phyloP scores from a whole-genome alignment of 108 stramenopile genomes.

The Pseudonitzschia multistriata region DNA sequence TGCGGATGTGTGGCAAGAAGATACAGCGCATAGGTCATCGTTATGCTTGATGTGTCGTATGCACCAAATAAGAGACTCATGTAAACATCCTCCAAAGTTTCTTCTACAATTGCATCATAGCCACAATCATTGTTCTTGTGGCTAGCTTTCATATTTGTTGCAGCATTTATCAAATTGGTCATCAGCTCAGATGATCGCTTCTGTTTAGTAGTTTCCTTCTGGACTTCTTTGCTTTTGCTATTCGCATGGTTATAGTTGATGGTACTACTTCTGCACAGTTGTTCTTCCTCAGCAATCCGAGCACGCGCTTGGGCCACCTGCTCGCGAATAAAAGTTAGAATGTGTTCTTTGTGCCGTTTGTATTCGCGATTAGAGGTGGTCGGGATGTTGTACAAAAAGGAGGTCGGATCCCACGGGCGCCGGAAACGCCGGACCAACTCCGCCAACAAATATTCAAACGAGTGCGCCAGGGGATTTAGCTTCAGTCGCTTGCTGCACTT shows the following conservation, averaged over 20 bases:
- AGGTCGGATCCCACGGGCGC: constrained; percentile 8
- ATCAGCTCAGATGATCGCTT: constrained; percentile 5
- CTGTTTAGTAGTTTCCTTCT: not conserved
- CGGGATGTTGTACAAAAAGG: constrained; percentile 22
- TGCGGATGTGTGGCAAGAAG: constrained; percentile 37
- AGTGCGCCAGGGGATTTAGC: not conserved
- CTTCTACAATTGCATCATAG: not conserved
- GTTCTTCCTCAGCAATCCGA: not conserved
- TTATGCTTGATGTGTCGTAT: constrained; percentile 52
- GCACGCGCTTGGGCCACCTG: constrained; percentile 1
- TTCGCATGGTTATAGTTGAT: not conserved
- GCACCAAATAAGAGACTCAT: constrained; percentile 47
- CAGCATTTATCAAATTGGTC: constrained; percentile 17
- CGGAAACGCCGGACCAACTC: constrained; percentile 16
- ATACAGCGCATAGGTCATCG: constrained; percentile 53
- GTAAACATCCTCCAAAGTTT: constrained; percentile 6
- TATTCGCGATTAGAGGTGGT: constrained; percentile 16
- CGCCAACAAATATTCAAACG: constrained; percentile 16
- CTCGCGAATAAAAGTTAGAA: constrained; percentile 2
- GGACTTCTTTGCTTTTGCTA: not conserved
- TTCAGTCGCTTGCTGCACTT: constrained; percentile 19
- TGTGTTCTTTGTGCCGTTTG: not conserved
- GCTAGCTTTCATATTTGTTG: not conserved
- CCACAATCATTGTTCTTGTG: not conserved
- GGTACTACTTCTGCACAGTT: too few species aligned